Evolutionary conservation across 176 grass and related monocot genomes (phyloP), one percentile per base, ranked within the genome.

Genomic region (Lolium multiflorum): DNA sequence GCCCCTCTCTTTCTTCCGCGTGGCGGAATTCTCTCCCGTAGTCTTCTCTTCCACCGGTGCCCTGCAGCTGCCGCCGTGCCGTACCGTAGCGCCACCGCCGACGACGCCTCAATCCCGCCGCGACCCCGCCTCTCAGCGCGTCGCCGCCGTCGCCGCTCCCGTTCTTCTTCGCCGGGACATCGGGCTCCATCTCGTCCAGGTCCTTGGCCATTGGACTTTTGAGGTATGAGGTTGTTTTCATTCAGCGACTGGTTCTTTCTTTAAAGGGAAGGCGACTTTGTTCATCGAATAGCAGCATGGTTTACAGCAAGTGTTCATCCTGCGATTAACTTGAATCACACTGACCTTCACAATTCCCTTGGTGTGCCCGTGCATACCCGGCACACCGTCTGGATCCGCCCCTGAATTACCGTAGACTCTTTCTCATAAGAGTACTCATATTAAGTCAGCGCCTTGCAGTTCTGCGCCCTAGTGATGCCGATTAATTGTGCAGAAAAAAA

Each of bases 11-110:
- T 24, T 12, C 14, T 1, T 24, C 20, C 60, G 46, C 58, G 80
- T 90, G 84, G 89, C 80, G 84, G 56, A 28, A 75, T 28, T 28
- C 47, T 10, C 72, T 51, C 71, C 72, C 14, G 22, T 75, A 75
- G 72, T n/a, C n/a, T n/a, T n/a, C n/a, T 75, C 72, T 12, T 16
- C 71, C 44, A 74, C 71, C 71, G 71, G 44, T 75, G 22, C 72
- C 46, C 72, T 75, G 72, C 72, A 50, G 72, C 72, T 75, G 72
- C 72, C 72, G 72, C 72, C 72, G 21, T 5, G 47, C 72, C 72
- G 47, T 75, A 28, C 47, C 72, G 4, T 8, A 10, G 72, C 72
- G 46, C 5, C 72, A 14, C 46, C 72, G 47, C 22, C n/a, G n/a
- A n/a, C 72, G 72, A 28, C 72, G 47, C 72, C 46, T 50, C 70